Conservation (phyloP, 371 early-diverging fungal genomes). For the Mortierella sp. region DNA sequence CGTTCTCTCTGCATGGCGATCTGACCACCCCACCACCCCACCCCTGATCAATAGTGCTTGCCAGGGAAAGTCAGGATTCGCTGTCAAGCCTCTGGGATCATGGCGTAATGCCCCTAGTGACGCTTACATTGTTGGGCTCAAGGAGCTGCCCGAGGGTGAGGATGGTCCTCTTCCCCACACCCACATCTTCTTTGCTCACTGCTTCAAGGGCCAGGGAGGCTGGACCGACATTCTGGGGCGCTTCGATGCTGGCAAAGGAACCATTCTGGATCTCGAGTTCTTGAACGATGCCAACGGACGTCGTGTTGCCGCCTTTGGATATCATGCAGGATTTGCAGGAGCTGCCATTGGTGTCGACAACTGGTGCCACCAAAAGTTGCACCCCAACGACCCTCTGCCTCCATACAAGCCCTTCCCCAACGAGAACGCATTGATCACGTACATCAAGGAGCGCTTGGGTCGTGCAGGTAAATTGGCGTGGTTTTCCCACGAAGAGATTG, state of each 20-base stretch:
- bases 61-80: conserved; percentile 76
- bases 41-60: no score
- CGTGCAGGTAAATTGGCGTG: conserved; percentile 65
- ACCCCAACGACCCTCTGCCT: conserved; percentile 65
- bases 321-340: conserved; percentile 97
- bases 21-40: no score
- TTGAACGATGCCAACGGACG: conserved; percentile 85
- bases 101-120: conserved; percentile 92
- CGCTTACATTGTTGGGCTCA: conserved; percentile 93
- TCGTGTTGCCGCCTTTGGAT: conserved; percentile 97
- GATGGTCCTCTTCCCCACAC: conserved; percentile 89
- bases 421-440: conserved; percentile 79
- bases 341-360: conserved; percentile 91
- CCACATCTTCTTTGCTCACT: conserved; percentile 98
- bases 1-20: neutral
- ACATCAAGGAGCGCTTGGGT: conserved; percentile 77
- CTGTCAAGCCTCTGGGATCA: conserved; percentile 78
- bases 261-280: conserved; percentile 94
- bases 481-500: conserved; percentile 4
- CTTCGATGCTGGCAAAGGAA: conserved; percentile 89
- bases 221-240: conserved; percentile 91
- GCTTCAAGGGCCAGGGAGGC: conserved; percentile 95
- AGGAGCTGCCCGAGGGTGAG: conserved; percentile 97
- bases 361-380: conserved; percentile 86
- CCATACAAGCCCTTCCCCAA: conserved; percentile 86